A percentile compares a stretch with the other conserved stretches of the same genome.
Conservation (phyloP, 805 yeast species). For the Grigorovia humatica region DNA sequence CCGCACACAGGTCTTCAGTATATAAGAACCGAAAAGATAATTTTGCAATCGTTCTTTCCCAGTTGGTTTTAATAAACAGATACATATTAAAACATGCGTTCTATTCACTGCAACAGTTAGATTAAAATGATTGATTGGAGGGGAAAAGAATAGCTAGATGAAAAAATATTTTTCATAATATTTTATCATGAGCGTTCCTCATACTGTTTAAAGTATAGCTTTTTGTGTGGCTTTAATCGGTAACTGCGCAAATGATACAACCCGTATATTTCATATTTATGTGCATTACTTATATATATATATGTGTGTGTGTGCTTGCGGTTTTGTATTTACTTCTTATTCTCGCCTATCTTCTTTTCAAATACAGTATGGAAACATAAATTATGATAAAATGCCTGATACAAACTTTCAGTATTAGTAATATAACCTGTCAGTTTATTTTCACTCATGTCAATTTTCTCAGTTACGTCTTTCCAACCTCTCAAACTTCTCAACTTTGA, state of each 20-base stretch:
- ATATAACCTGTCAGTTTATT: constrained; percentile 44
- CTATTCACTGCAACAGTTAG: constrained; percentile 30
- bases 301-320: not conserved
- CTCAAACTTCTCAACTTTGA: constrained; percentile 37
- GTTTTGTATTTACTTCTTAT: not conserved
- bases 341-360: not conserved
- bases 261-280: not conserved
- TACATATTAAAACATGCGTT: constrained; percentile 26
- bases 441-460: constrained; percentile 17
- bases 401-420: constrained; percentile 54
- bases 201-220: constrained; percentile 24
- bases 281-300: not conserved
- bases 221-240: constrained; percentile 22
- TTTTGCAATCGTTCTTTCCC: not conserved
- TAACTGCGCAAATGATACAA: constrained; percentile 28
- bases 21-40: not conserved
- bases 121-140: constrained; percentile 27
- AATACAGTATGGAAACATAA: constrained; percentile 29
- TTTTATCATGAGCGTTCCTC: constrained; percentile 28
- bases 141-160: constrained; percentile 32
- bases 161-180: constrained; percentile 2
- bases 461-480: constrained; percentile 52
- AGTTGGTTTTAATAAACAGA: constrained; percentile 10
- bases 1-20: not conserved
- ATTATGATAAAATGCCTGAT: constrained; percentile 73